These are phyloP conservation scores for Pythium dissimile DNA, from an alignment of 352 stramenopile genomes.

Conservation along the genomic window DNA sequence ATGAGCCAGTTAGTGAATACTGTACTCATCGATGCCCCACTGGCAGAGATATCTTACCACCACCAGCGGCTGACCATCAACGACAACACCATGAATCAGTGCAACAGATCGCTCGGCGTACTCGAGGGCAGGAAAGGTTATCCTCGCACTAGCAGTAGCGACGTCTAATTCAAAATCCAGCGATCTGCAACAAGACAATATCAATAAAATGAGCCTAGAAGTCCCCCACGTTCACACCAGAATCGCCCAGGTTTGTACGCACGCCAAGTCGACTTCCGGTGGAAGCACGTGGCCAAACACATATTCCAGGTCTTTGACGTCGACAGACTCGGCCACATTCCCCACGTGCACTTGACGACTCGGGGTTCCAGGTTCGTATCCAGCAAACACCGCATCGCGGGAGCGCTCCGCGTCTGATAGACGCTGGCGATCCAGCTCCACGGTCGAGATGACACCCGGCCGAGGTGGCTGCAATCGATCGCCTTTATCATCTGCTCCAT, in stretches of 20 bases:
- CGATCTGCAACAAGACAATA: not conserved
- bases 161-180: constrained; percentile 12
- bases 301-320: constrained; percentile 50
- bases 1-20: too few relatives aligned
- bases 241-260: too few relatives aligned
- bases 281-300: constrained; percentile 60
- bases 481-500: too few relatives aligned
- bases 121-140: constrained; percentile 28
- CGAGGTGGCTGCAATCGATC: constrained; percentile 6
- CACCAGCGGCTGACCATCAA: constrained; percentile 42
- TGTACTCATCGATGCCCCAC: too few relatives aligned
- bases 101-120: constrained; percentile 38
- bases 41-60: too few relatives aligned
- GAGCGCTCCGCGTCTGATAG: constrained; percentile 28
- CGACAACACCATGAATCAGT: constrained; percentile 42
- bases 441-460: constrained; percentile 56
- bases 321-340: constrained; percentile 42
- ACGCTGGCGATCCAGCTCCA: constrained; percentile 45
- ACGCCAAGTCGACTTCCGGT: constrained; percentile 31
- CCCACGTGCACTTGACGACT: constrained; percentile 30
- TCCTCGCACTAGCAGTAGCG: not conserved
- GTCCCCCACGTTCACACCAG: too few relatives aligned
- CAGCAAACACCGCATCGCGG: constrained; percentile 32
- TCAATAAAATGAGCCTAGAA: too few relatives aligned
- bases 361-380: constrained; percentile 31